Evolutionary conservation across 2,329 filamentous ascomycete genomes (phyloP).

Genomic region (Talaromyces albobiverticillius): DNA sequence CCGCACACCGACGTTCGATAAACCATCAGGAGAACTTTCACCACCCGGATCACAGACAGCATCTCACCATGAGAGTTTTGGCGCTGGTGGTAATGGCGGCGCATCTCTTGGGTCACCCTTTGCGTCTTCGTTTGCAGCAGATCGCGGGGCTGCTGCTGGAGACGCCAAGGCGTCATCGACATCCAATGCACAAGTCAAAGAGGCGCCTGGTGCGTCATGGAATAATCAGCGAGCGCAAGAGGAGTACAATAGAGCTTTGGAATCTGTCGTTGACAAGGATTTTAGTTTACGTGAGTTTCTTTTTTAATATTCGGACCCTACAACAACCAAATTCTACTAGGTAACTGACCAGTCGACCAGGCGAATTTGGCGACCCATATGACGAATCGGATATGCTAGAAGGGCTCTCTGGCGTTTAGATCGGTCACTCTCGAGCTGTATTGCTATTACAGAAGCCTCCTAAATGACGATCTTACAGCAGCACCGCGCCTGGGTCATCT

Average conservation of each 20-base stretch:
- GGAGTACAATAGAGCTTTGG: conserved; percentile 52
- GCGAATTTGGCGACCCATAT: conserved; percentile 46
- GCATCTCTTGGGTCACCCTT: conserved; percentile 2
- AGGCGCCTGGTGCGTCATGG: conserved; percentile 52
- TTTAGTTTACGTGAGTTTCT: conserved; percentile 45
- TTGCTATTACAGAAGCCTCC: too few relatives aligned
- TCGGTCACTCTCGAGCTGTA: too few relatives aligned
- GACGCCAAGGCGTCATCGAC: conserved; percentile 3
- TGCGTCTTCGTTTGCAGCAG: conserved; percentile 8
- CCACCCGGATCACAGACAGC: conserved; percentile 53
- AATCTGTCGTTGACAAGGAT: conserved; percentile 51
- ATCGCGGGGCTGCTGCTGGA: not conserved
- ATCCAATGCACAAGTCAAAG: conserved; percentile 25
- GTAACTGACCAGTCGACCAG: conserved; percentile 23
- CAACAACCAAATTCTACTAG: not conserved
- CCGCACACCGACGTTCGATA: conserved; percentile 36
- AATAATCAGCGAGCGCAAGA: conserved; percentile 57
- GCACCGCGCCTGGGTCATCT: not conserved
- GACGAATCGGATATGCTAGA: conserved; percentile 40
- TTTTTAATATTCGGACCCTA: not conserved
- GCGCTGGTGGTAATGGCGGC: not conserved
- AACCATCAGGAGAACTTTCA: conserved; percentile 47
- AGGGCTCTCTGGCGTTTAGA: not conserved
- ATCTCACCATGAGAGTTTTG: conserved; percentile 13
- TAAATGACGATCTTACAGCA: too few relatives aligned